Evolutionary conservation across 768 basidiomycete genomes (phyloP), one percentile per base, ranked within the genome.

Genomic region (Trichaptum fuscoviolaceum): DNA sequence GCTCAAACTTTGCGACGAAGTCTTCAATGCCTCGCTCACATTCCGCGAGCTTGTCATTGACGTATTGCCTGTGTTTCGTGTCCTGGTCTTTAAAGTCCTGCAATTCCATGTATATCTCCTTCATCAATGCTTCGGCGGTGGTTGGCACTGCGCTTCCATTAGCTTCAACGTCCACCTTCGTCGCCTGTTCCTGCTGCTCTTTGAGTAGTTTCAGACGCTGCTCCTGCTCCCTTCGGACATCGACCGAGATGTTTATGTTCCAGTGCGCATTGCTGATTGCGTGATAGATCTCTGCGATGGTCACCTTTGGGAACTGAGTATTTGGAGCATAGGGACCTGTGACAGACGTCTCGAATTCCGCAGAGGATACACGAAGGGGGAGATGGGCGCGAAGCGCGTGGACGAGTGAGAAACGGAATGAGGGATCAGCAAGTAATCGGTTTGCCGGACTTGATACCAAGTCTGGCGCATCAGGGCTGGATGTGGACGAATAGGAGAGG

Each of bases 371-470:
- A 34, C 23, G 35, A 10, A 64, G 63, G 15, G 67, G 64, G 10
- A 66, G 65, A 42, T 69, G 68, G 10, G 68, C 68, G 8, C 69
- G 67, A 23, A 69, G 62, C 15, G 69, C 68, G 57, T 63, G 68
- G 9, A 70, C 69, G 57, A 70, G 62, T 30, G 63, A 64, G 65
- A 69, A 70, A 15, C 69, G 69, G 25, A 65, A 70, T 7, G 66
- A 66, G n/a, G 64, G 34, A 3, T 42, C 57, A 36, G 59, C 61
- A 24, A 52, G 35, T 20, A 30, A 9, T 7, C 63, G 27, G 59
- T 42, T 18, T 12, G 42, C 36, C 30, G 59, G 59, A 15, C 7
- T 61, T 9, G 59, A 61, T 25, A 7, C 15, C 15, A 34, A 20
- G 15, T 61, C 23, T 2, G 42, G 42, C 12, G n/a, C n/a, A n/a